Conservation (phyloP, 192 early-diverging fungal species). For the Coemansia sp. region DNA sequence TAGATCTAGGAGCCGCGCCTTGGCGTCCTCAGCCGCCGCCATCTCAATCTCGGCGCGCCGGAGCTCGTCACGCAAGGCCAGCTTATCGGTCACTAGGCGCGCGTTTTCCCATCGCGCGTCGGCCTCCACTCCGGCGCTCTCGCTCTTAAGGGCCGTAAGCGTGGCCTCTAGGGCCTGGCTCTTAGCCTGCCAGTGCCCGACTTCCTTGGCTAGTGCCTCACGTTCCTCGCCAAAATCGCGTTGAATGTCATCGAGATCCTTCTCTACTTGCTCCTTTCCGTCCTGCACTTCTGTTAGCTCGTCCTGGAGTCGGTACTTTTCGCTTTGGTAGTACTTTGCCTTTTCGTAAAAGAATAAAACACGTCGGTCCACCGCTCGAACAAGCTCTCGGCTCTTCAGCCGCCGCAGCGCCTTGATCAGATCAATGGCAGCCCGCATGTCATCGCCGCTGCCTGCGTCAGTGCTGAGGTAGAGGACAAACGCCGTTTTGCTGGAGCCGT, state of each 20-base stretch:
- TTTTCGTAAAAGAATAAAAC: conserved; percentile 51
- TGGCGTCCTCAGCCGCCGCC: conserved; percentile 33
- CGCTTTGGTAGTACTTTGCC: conserved; percentile 50
- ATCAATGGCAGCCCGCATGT: conserved; percentile 11
- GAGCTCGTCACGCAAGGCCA: conserved; percentile 43
- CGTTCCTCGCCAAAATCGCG: conserved; percentile 45
- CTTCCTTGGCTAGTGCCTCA: conserved; percentile 34
- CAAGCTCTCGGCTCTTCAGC: conserved; percentile 40
- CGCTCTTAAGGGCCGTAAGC: conserved; percentile 12
- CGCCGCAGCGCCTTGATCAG: conserved; percentile 33
- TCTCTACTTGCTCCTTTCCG: conserved; percentile 38
- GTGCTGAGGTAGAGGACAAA: conserved; percentile 40
- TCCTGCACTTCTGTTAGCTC: conserved; percentile 30
- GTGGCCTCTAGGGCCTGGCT: conserved; percentile 33
- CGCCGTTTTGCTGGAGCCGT: conserved; percentile 44
- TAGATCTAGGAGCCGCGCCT: conserved; percentile 32
- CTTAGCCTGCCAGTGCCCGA: conserved; percentile 43
- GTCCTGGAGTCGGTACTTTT: conserved; percentile 49
- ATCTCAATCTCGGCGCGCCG: conserved; percentile 45
- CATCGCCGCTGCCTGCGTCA: conserved; percentile 11
- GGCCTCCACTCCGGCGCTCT: conserved; percentile 34
- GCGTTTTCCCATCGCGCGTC: conserved; percentile 43
- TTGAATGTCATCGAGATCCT: conserved; percentile 50
- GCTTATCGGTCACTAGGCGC: conserved; percentile 43
- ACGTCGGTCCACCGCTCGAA: conserved; percentile 35